Conservation (phyloP, 306 rosid species). For the Ormosia semicastrata region DNA sequence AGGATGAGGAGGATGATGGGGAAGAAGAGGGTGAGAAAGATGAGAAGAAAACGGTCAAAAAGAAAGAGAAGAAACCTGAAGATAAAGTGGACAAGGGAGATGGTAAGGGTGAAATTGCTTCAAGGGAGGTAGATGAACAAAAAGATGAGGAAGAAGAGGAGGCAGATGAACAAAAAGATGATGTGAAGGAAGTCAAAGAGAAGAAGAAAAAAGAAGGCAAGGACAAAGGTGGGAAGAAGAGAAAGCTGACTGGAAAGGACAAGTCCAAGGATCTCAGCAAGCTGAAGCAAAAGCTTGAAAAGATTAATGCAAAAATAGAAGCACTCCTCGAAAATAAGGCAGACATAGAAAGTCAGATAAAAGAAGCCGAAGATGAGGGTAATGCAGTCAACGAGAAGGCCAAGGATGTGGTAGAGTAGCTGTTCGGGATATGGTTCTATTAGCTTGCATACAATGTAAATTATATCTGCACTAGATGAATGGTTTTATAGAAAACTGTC, state of each 20-base stretch:
- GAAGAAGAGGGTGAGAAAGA: not conserved
- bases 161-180: slow-evolving; percentile 6
- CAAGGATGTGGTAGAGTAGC: slow-evolving; percentile 19
- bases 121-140: slow-evolving; percentile 37
- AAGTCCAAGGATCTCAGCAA: slow-evolving; percentile 46
- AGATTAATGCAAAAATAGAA: slow-evolving; percentile 51
- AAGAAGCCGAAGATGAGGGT: slow-evolving; percentile 43
- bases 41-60: not conserved
- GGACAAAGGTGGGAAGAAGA: slow-evolving; percentile 52
- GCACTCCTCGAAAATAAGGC: slow-evolving; percentile 45
- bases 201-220: slow-evolving; percentile 38
- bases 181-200: slow-evolving; percentile 25
- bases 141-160: slow-evolving; percentile 1
- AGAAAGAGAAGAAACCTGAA: slow-evolving; percentile 5
- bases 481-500: not conserved
- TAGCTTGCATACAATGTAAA: not conserved
- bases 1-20: not conserved
- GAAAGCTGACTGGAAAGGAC: slow-evolving; percentile 42
- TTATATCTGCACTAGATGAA: not conserved
- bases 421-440: not conserved
- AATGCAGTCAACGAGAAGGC: slow-evolving; percentile 17
- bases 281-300: slow-evolving; percentile 60
- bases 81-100: slow-evolving; percentile 1
- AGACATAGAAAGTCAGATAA: slow-evolving; percentile 49
- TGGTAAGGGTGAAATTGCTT: slow-evolving; percentile 1